A percentile compares a stretch with the other conserved stretches of the same genome.
These are phyloP conservation scores for Mollisiaceae sp. DNA, from an alignment of 2,329 filamentous ascomycete species.

Conservation along the genomic window DNA sequence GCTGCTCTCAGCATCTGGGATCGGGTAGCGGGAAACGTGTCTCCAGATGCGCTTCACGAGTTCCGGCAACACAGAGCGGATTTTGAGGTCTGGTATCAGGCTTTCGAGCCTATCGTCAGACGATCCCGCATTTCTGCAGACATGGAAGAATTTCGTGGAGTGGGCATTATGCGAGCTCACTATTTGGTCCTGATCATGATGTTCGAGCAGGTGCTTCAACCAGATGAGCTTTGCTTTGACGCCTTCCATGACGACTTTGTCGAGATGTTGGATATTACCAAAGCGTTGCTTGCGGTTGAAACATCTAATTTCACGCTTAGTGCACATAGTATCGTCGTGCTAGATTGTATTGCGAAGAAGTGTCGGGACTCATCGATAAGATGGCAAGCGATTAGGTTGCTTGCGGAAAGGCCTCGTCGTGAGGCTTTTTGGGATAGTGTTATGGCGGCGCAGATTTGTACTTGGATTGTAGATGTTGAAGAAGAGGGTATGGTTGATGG, in stretches of 20 bases:
- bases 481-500: slow-evolving; percentile 33
- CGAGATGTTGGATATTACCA: not conserved
- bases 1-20: slow-evolving; percentile 10
- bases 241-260: not conserved
- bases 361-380: slow-evolving; percentile 34
- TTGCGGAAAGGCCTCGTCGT: slow-evolving; percentile 23
- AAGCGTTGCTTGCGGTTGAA: slow-evolving; percentile 60
- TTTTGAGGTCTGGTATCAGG: not conserved
- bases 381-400: slow-evolving; percentile 31
- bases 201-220: not conserved
- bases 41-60: not conserved
- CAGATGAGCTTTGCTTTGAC: not conserved
- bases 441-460: slow-evolving; percentile 25
- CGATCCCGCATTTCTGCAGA: slow-evolving; percentile 25
- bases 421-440: slow-evolving; percentile 32
- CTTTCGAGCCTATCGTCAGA: slow-evolving; percentile 10
- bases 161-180: slow-evolving; percentile 28
- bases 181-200: slow-evolving; percentile 29
- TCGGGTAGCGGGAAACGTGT: not conserved
- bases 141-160: slow-evolving; percentile 28
- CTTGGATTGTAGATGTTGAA: slow-evolving; percentile 34
- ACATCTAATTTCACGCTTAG: slow-evolving; percentile 58
- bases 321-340: slow-evolving; percentile 23
- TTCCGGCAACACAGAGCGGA: not conserved
- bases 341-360: slow-evolving; percentile 39